These are phyloP conservation scores for Haberlea rhodopensis DNA, from an alignment of 257 asterid species.

Conservation along the genomic window DNA sequence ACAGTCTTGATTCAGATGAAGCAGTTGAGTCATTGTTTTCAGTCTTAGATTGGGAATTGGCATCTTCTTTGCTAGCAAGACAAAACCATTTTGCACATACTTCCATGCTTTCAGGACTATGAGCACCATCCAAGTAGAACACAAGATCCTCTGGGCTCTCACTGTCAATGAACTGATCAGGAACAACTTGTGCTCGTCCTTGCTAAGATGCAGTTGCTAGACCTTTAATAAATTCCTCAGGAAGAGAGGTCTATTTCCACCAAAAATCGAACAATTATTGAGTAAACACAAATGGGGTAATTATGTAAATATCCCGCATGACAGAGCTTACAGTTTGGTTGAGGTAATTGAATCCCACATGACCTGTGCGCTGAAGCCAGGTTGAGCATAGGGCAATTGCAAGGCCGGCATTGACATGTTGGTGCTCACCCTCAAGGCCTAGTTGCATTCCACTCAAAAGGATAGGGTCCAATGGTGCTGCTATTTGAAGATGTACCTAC, in stretches of 20 bases:
- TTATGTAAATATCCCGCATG: constrained; percentile 4
- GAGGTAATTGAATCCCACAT: constrained; percentile 64
- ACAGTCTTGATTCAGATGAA: constrained; percentile 28
- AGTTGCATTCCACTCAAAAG: constrained; percentile 66
- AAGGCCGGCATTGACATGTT: constrained; percentile 88
- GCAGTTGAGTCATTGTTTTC: constrained; percentile 28
- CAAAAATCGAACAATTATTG: constrained; percentile 3
- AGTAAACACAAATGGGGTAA: constrained; percentile 23
- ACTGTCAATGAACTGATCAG: constrained; percentile 62
- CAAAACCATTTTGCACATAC: constrained; percentile 95
- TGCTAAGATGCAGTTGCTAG: constrained; percentile 69
- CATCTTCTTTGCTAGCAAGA: constrained; percentile 55
- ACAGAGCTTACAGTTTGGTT: constrained; percentile 66
- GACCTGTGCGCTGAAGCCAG: constrained; percentile 91
- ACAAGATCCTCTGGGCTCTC: constrained; percentile 67
- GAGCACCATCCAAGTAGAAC: constrained; percentile 96
- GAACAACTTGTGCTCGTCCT: constrained; percentile 94
- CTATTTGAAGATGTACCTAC: constrained; percentile 85
- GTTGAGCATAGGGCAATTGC: constrained; percentile 90
- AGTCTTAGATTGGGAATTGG: constrained; percentile 27
- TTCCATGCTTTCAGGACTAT: constrained; percentile 99
- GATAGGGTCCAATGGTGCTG: constrained; percentile 66
- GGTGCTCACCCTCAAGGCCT: constrained; percentile 98
- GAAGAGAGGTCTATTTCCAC: constrained; percentile 64
- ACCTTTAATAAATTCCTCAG: constrained; percentile 84